A percentile compares a stretch with the other conserved stretches of the same genome.
phyloP scores from a whole-genome alignment of 306 rosid genomes.

The Astragalus membranaceus region DNA sequence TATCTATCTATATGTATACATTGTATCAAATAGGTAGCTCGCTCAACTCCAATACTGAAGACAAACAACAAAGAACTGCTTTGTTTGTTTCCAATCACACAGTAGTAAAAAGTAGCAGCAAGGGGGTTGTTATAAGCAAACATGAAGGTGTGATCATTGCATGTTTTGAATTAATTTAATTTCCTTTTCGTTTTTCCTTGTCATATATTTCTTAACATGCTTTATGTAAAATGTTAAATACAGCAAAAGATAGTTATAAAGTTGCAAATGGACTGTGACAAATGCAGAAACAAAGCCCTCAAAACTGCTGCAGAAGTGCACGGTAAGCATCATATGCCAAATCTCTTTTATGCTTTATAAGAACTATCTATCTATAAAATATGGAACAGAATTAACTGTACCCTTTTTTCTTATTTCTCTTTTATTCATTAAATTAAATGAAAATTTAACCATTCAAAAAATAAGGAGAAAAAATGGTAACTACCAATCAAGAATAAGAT shows the following conservation, averaged over 20 bases:
- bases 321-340: conserved; percentile 16
- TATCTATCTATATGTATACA: background rate
- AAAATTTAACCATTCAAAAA: no score
- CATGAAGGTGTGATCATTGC: conserved; percentile 21
- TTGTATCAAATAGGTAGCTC: background rate
- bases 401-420: background rate
- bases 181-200: background rate
- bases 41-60: conserved; percentile 3
- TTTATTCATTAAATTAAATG: no score
- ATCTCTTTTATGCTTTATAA: background rate
- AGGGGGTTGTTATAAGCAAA: background rate
- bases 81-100: background rate
- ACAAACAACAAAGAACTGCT: background rate
- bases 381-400: background rate
- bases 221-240: background rate
- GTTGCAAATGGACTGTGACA: conserved; percentile 26
- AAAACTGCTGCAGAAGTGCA: conserved; percentile 18
- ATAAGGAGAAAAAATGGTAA: no score
- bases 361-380: no score
- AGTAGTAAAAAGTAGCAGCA: background rate
- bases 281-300: conserved; percentile 33
- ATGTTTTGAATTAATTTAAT: background rate
- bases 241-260: conserved; percentile 27
- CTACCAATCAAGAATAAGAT: no score
- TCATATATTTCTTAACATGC: background rate